Conservation (phyloP, 768 basidiomycete species). For the Kwoniella mangroviensis region DNA sequence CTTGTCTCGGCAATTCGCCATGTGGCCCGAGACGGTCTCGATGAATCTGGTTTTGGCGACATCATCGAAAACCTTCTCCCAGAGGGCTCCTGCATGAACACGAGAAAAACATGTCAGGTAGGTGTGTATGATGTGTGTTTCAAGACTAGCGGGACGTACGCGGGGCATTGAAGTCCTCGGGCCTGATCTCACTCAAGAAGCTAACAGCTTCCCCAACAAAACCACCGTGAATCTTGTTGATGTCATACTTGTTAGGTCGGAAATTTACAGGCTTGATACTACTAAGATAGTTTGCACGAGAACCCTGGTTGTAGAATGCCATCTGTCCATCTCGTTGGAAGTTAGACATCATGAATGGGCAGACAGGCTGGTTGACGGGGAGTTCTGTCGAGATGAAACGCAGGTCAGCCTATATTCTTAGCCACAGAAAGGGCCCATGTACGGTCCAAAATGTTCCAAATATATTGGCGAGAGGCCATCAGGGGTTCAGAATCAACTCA, state of each 20-base stretch:
- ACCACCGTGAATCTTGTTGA: slow-evolving; percentile 65
- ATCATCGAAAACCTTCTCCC: slow-evolving; percentile 58
- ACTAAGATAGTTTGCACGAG: slow-evolving; percentile 84
- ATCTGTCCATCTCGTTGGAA: slow-evolving; percentile 86
- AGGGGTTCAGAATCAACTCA: too few species aligned
- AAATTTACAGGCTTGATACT: slow-evolving; percentile 73
- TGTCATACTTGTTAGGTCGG: slow-evolving; percentile 56
- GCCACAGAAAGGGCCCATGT: too few species aligned
- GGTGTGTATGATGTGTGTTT: too few species aligned
- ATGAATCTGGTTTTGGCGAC: slow-evolving; percentile 55
- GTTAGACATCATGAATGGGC: slow-evolving; percentile 69
- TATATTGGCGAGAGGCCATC: too few species aligned
- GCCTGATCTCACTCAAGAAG: slow-evolving; percentile 68
- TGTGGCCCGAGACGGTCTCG: slow-evolving; percentile 59
- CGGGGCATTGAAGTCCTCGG: slow-evolving; percentile 67
- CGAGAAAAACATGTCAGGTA: too few species aligned
- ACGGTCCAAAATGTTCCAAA: too few species aligned
- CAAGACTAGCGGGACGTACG: neutral
- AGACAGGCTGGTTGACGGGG: slow-evolving; percentile 79
- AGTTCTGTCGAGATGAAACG: slow-evolving; percentile 60
- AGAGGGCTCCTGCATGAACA: slow-evolving; percentile 23
- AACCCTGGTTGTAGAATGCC: slow-evolving; percentile 76
- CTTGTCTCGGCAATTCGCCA: slow-evolving; percentile 47
- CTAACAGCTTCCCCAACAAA: slow-evolving; percentile 69
- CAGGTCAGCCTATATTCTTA: too few species aligned